Base-by-base conservation (phyloP, 257 asterid species). In the Gynochthodes officinalis region DNA sequence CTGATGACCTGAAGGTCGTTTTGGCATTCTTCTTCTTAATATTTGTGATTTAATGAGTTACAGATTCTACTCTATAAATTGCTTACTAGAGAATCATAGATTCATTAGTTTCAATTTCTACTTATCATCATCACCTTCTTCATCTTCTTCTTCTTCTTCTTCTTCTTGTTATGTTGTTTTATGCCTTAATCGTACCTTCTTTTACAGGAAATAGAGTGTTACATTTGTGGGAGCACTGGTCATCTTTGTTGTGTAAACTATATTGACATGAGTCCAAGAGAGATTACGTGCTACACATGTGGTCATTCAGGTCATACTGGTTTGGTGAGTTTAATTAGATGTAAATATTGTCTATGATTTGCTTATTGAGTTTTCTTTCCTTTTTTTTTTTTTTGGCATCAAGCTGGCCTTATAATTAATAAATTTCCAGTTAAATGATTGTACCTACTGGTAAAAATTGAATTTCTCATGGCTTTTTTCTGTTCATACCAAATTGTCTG, bases 281-380 rank as follows among this genome's bases (percentile, higher is more conserved):
- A 74, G 55, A 75, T 85, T 77, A 84, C 99, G 64, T 94, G 98
- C 79, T 94, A 91, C 81, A 84, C 87, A 82, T 94, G 99, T 83
- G 99, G 99, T 75, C 86, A 74, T 60, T 77, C 83, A 1, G 99
- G 99, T 72, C 99, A 94, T 83, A 89, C 92, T 73, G 98, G 99
- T 76, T 73, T 85, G 96, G 99, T 94, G 74, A 88, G 98, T 88
- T 70, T 15, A 44, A 23, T 21, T 21, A 43, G 32, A 59, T 57
- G 27, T 39, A 6, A 48, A 64, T 50, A 1, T 35, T 3, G 33
- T 16, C 28, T 61, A 35, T 69, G 46, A 30, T 33, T 43, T 75
- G n/a, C 14, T 48, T 63, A 16, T 10, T 42, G 53, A 46, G 23
- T 28, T 35, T 10, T n/a, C 2, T 48, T 42, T 42, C 12, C 28